phyloP scores from a whole-genome alignment of 2,329 filamentous ascomycete species.

The Davidsoniella australis region DNA sequence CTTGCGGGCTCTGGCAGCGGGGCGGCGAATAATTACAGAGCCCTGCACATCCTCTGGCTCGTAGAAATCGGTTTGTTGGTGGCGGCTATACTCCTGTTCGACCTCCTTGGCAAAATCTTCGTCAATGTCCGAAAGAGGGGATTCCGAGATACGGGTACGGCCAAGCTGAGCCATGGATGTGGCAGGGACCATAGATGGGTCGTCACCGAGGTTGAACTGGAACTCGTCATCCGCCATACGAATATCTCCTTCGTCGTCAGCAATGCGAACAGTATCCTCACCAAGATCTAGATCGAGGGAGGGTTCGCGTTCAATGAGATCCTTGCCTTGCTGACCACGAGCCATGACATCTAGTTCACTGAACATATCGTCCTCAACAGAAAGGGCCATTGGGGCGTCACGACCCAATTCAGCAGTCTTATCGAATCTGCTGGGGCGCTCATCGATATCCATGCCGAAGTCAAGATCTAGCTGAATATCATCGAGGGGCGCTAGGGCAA shows the following conservation, averaged over 20 bases:
- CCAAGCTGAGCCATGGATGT: constrained; percentile 27
- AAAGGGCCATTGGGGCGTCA: constrained; percentile 55
- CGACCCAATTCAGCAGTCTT: constrained; percentile 65
- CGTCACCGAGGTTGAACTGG: constrained; percentile 38
- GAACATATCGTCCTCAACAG: constrained; percentile 53
- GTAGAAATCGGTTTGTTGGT: constrained; percentile 38
- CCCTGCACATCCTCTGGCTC: constrained; percentile 42
- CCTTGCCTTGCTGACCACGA: constrained; percentile 31
- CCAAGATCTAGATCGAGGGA: constrained; percentile 38
- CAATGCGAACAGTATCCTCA: constrained; percentile 39
- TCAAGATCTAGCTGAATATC: constrained; percentile 60
- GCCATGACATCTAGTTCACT: constrained; percentile 44
- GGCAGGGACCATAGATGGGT: constrained; percentile 39
- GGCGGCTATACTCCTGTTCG: constrained; percentile 38
- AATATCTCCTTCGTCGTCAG: constrained; percentile 47
- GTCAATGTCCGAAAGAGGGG: constrained; percentile 52
- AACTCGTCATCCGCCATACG: constrained; percentile 46
- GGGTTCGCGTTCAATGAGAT: constrained; percentile 34
- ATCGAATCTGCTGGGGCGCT: constrained; percentile 35
- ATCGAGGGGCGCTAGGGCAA: constrained; percentile 37
- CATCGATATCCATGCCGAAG: constrained; percentile 56
- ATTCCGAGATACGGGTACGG: constrained; percentile 49
- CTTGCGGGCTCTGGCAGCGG: constrained; percentile 56
- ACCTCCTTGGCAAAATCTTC: constrained; percentile 43
- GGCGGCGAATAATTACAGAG: constrained; percentile 42